Evolutionary conservation across 257 asterid genomes (phyloP).

Genomic region (Nicotiana attenuata): DNA sequence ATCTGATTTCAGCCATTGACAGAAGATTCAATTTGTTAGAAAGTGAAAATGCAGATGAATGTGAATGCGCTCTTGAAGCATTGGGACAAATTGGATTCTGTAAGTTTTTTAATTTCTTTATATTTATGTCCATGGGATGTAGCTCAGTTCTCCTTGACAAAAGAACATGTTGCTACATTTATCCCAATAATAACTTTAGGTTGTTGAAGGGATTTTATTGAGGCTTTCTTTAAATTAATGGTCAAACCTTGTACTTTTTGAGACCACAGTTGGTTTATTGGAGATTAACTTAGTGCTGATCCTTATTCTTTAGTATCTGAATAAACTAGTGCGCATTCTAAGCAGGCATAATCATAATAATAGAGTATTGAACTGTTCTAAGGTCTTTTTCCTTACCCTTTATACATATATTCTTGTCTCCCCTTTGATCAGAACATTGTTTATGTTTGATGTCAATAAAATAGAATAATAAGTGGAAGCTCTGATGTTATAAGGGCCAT

Average conservation of each 20-base stretch:
- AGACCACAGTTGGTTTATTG: neutral
- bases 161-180: neutral
- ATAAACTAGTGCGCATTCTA: neutral
- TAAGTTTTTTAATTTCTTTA: slow-evolving; percentile 39
- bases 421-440: neutral
- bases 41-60: slow-evolving; percentile 68
- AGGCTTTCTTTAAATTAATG: neutral
- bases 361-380: neutral
- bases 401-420: neutral
- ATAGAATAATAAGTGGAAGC: neutral
- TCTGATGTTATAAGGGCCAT: neutral
- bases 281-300: neutral
- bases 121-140: neutral
- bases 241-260: neutral
- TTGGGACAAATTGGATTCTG: slow-evolving; percentile 90
- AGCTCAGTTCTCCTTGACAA: neutral
- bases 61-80: slow-evolving; percentile 93
- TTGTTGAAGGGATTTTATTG: neutral
- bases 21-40: slow-evolving; percentile 56
- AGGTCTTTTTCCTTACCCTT: neutral
- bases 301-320: neutral
- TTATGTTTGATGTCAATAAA: neutral
- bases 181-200: neutral
- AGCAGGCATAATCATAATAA: too few relatives aligned
- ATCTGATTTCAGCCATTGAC: slow-evolving; percentile 62